These are phyloP conservation scores for Solanum hybrid DNA, from an alignment of 305 asterid species.

Conservation along the genomic window DNA sequence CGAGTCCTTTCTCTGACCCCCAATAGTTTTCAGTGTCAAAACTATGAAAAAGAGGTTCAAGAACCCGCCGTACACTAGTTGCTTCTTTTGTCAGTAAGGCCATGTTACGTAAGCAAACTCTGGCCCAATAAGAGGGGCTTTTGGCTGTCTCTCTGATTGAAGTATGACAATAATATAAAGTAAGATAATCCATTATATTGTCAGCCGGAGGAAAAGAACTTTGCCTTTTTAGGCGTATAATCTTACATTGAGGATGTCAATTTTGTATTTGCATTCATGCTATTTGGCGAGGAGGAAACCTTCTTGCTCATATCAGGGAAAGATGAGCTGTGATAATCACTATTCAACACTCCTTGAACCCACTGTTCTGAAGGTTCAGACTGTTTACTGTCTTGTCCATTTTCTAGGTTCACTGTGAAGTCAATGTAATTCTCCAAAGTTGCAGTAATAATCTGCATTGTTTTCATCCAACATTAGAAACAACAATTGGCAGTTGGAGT, in stretches of 20 bases:
- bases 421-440: slow-evolving; percentile 43
- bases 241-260: slow-evolving; percentile 27
- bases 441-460: slow-evolving; percentile 34
- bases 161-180: slow-evolving; percentile 7
- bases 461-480: slow-evolving; percentile 1
- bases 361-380: slow-evolving; percentile 13
- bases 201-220: background rate
- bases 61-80: slow-evolving; percentile 42
- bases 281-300: slow-evolving; percentile 20
- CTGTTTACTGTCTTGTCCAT: slow-evolving; percentile 8
- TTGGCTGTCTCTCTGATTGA: slow-evolving; percentile 29
- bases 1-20: slow-evolving; percentile 38
- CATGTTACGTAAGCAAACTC: slow-evolving; percentile 34
- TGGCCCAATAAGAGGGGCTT: slow-evolving; percentile 41
- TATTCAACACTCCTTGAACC: slow-evolving; percentile 24
- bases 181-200: background rate
- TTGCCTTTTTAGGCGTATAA: background rate
- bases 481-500: background rate
- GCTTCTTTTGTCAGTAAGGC: slow-evolving; percentile 41
- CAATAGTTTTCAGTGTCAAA: slow-evolving; percentile 42
- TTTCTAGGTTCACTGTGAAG: slow-evolving; percentile 14
- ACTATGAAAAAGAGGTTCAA: slow-evolving; percentile 39
- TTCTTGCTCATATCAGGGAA: slow-evolving; percentile 28
- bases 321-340: slow-evolving; percentile 22
- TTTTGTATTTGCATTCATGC: slow-evolving; percentile 16